Evolutionary conservation across 2,329 filamentous ascomycete genomes (phyloP), one percentile per base, ranked within the genome.

Genomic region (Colletotrichum orchidophilum): DNA sequence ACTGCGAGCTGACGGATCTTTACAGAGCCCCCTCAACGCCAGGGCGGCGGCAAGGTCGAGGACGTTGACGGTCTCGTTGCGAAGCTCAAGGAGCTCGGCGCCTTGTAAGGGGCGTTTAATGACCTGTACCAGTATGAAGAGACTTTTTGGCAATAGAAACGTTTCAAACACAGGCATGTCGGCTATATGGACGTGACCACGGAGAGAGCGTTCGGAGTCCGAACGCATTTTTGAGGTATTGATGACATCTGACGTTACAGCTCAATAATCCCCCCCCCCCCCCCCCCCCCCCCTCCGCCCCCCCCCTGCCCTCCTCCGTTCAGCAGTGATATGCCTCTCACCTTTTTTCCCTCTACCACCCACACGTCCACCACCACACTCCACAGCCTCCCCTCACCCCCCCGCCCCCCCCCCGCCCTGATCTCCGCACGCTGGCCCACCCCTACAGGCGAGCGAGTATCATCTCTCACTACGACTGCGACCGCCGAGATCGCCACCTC

Each of bases 21-120:
- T 67, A 78, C 82, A 91, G 96, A 99, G 86, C 96, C 96, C 66
- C 89, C 94, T 61, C 86, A 93, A 73, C 89, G 96, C 82, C 91
- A 97, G 85, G 96, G 96, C 50, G 96, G 96, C 77, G 95, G 94
- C 76, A 99, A 98, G 90, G 96, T 99, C 24, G 95, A 97, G 79
- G 93, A 98, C 86, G 96, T 99, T 26, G 95, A 97, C 82, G 95
- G 95, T n/a, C 90, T 99, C 83, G 91, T 99, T 78, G 83, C 88
- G 70, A 98, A 96, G 88, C 86, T 99, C 80, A 98, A 98, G 90
- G 96, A 99, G 86, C 86, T 99, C 75, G 96, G 96, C 76, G 96
- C 95, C 74, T 84, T 98, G 83, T 97, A 89, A 77, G 15, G 33
- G 69, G 53, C 33, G 24, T 69, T n/a, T 50, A 11, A 52, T 49